phyloP scores from a whole-genome alignment of 1,284 basidiomycete species.

The Pseudozyma sp. region DNA sequence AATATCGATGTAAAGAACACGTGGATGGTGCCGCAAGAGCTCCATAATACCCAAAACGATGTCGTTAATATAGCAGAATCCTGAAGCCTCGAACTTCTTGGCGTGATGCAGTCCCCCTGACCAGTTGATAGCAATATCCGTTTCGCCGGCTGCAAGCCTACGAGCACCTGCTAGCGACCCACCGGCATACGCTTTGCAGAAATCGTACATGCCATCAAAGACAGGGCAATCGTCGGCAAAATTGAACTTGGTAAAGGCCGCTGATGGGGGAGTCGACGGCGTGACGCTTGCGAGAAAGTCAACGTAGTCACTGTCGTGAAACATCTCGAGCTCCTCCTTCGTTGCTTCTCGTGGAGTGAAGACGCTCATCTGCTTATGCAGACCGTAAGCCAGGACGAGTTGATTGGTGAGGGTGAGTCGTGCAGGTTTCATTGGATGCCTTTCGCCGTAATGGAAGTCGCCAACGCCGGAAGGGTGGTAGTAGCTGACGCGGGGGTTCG shows the following conservation, averaged over 20 bases:
- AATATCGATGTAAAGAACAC: slow-evolving; percentile 97
- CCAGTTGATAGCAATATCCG: slow-evolving; percentile 98
- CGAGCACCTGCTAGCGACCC: slow-evolving; percentile 80
- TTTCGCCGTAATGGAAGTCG: slow-evolving; percentile 82
- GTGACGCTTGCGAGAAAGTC: slow-evolving; percentile 83
- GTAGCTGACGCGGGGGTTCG: slow-evolving; percentile 83
- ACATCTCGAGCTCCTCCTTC: slow-evolving; percentile 86
- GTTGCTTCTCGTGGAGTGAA: slow-evolving; percentile 90
- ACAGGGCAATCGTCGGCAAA: slow-evolving; percentile 69
- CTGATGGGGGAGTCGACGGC: slow-evolving; percentile 59
- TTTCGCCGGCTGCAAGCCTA: slow-evolving; percentile 74
- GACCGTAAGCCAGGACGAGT: slow-evolving; percentile 92
- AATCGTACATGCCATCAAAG: slow-evolving; percentile 69
- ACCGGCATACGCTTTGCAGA: slow-evolving; percentile 66
- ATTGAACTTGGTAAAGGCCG: slow-evolving; percentile 67
- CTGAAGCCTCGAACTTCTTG: slow-evolving; percentile 94
- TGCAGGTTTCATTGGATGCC: slow-evolving; percentile 98
- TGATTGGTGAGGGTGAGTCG: slow-evolving; percentile 93
- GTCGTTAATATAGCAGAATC: slow-evolving; percentile 98
- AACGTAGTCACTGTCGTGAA: slow-evolving; percentile 93
- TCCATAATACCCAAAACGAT: slow-evolving; percentile 67
- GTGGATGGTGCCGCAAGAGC: slow-evolving; percentile 74
- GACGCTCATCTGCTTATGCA: slow-evolving; percentile 95
- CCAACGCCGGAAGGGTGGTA: slow-evolving; percentile 95
- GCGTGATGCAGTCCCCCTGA: slow-evolving; percentile 97